These are phyloP conservation scores for Rosa hybrid DNA, from an alignment of 331 rosid species.

Conservation along the genomic window DNA sequence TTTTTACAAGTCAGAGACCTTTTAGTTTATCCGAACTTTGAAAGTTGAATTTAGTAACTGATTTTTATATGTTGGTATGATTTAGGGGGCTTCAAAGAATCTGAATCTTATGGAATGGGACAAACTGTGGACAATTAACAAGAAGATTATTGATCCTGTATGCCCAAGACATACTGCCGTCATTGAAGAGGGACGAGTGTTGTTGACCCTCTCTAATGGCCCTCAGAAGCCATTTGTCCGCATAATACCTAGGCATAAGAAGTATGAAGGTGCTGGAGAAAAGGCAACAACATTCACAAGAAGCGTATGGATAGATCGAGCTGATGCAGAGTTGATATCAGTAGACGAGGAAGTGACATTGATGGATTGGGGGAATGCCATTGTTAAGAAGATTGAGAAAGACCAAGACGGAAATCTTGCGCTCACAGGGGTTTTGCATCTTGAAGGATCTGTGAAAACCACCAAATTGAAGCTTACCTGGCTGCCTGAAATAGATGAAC, in stretches of 20 bases:
- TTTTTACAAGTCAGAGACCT: background rate
- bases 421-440: constrained; percentile 82
- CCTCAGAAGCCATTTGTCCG: constrained; percentile 77
- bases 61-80: constrained; percentile 21
- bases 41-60: background rate
- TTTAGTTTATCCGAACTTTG: background rate
- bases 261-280: constrained; percentile 85
- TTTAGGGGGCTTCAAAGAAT: constrained; percentile 92
- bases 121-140: constrained; percentile 96
- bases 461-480: constrained; percentile 93
- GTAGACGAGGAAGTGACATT: constrained; percentile 81
- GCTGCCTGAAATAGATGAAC: constrained; percentile 79
- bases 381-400: constrained; percentile 67
- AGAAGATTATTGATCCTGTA: constrained; percentile 96
- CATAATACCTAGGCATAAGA: constrained; percentile 87
- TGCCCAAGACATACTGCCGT: constrained; percentile 98
- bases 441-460: constrained; percentile 93
- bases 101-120: constrained; percentile 99
- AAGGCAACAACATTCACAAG: constrained; percentile 72
- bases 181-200: constrained; percentile 60
- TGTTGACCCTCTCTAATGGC: constrained; percentile 74
- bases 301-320: constrained; percentile 72
- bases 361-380: constrained; percentile 99
- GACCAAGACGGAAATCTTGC: constrained; percentile 67
- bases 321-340: constrained; percentile 65